phyloP scores from a whole-genome alignment of 768 basidiomycete genomes.

The Mycena albidolilacea region DNA sequence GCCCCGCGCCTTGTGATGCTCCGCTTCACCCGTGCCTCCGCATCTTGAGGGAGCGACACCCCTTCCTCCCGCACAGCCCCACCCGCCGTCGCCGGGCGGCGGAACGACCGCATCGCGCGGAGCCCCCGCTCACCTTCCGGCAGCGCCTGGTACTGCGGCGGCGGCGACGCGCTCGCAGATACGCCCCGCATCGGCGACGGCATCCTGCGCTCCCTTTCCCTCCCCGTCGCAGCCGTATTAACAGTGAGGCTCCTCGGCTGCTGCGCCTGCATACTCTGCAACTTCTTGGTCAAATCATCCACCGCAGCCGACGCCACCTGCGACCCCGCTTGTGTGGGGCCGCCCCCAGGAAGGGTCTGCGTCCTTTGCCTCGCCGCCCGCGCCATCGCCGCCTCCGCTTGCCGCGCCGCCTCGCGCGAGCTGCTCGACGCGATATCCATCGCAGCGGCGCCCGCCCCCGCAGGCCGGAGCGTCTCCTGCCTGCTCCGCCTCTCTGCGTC shows the following conservation, averaged over 20 bases:
- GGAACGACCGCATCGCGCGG: slow-evolving; percentile 74
- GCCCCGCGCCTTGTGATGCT: background rate
- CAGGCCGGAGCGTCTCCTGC: slow-evolving; percentile 56
- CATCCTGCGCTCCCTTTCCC: slow-evolving; percentile 13
- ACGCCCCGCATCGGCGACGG: slow-evolving; percentile 3
- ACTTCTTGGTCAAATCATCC: slow-evolving; percentile 72
- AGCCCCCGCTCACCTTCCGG: slow-evolving; percentile 48
- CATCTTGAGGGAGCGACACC: background rate
- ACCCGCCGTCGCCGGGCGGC: slow-evolving; percentile 57
- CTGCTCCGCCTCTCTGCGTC: slow-evolving; percentile 37
- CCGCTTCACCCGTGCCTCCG: slow-evolving; percentile 11
- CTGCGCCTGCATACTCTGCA: slow-evolving; percentile 68
- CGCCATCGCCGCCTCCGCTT: slow-evolving; percentile 37
- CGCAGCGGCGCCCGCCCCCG: slow-evolving; percentile 49
- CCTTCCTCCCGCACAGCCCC: slow-evolving; percentile 48
- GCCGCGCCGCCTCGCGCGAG: slow-evolving; percentile 37
- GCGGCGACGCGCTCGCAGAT: slow-evolving; percentile 38
- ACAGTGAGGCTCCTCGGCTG: slow-evolving; percentile 59
- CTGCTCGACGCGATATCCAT: slow-evolving; percentile 32
- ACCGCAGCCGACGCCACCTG: slow-evolving; percentile 55
- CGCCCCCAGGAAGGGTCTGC: slow-evolving; percentile 59
- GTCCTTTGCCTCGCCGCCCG: slow-evolving; percentile 56
- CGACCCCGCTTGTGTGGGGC: slow-evolving; percentile 39
- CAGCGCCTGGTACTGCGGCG: slow-evolving; percentile 41
- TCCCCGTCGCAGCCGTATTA: slow-evolving; percentile 38